Evolutionary conservation across 345 rosid genomes (phyloP), one percentile per base, ranked within the genome.

Genomic region (Leavenworthia alabamica): DNA sequence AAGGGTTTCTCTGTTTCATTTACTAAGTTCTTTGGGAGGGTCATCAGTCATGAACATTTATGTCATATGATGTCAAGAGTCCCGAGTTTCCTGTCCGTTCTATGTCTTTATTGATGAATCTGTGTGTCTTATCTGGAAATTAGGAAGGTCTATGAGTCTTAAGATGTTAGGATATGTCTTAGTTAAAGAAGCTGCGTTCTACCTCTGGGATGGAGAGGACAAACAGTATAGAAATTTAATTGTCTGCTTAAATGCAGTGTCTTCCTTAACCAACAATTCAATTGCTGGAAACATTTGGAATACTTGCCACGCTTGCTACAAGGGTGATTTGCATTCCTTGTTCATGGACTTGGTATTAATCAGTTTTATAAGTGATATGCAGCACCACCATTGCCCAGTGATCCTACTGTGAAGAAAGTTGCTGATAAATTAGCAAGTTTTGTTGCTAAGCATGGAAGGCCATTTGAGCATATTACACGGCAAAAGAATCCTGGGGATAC

Each of bases 281-380:
- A 84, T 81, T 83, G 86, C 82, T 87, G 89, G 96, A 87, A 88
- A 85, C 90, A 81, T 86, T 78, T 86, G 87, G 93, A 83, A 75
- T 91, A 76, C 77, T 83, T 89, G 82, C 82, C 89, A 80, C 71
- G 76, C 86, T 90, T 93, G 89, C 88, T 84, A 80, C 89, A 75
- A 89, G 95, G 85, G 87, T 87, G 82, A 71, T 89, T 93, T 93
- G 88, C 93, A 82, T 89, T 93, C 80, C 73, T 85, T 87, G 88
- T 93, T 88, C 95, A 86, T 93, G 88, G 83, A 77, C 90, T 87
- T 60, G 83, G 96, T 94, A 88, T 90, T 88, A 94, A 94, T 83
- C 92, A 78, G 93, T 94, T 93, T 93, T 94, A 59, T 94, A 90
- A 90, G 99, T 94, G 92, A 94, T 82, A 78, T 94, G 99, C 97